A percentile compares a stretch with the other conserved stretches of the same genome.
Evolutionary conservation across 164 flowering plant genomes (phyloP).

Genomic region (Saururus chinensis): DNA sequence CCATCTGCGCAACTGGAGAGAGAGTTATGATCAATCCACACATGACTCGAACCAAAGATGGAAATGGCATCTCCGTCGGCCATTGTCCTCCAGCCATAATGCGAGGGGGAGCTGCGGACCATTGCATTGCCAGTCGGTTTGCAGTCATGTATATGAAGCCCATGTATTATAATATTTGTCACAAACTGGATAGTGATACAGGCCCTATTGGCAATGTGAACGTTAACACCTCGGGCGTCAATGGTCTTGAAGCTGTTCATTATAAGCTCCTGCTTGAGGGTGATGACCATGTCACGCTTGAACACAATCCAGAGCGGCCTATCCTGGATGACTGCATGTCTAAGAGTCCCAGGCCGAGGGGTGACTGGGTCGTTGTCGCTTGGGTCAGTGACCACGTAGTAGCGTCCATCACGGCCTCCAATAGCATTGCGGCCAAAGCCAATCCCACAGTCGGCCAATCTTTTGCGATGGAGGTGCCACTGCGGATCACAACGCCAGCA

Average conservation of each 20-base stretch:
- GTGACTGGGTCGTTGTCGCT: slow-evolving; percentile 70
- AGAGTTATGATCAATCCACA: slow-evolving; percentile 93
- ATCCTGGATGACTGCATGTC: slow-evolving; percentile 88
- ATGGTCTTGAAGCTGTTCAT: slow-evolving; percentile 44
- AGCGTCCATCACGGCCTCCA: slow-evolving; percentile 92
- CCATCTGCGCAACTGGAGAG: slow-evolving; percentile 89
- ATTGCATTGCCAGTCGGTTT: slow-evolving; percentile 36
- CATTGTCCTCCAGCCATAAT: slow-evolving; percentile 38
- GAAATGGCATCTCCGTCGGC: slow-evolving; percentile 67
- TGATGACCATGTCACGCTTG: slow-evolving; percentile 34
- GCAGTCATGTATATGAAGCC: slow-evolving; percentile 34
- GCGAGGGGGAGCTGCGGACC: slow-evolving; percentile 36
- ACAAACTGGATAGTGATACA: slow-evolving; percentile 36
- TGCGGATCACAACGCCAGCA: slow-evolving; percentile 77
- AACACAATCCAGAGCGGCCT: slow-evolving; percentile 52
- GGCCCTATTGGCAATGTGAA: slow-evolving; percentile 32
- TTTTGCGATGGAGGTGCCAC: slow-evolving; percentile 74
- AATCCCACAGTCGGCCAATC: slow-evolving; percentile 89
- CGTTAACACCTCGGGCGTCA: slow-evolving; percentile 34
- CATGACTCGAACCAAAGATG: slow-evolving; percentile 81
- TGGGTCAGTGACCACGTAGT: slow-evolving; percentile 80
- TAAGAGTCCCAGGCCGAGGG: slow-evolving; percentile 80
- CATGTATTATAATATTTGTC: slow-evolving; percentile 34
- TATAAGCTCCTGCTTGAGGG: slow-evolving; percentile 31
- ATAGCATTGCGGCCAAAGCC: slow-evolving; percentile 91